Evolutionary conservation across 345 rosid genomes (phyloP), one percentile per base, ranked within the genome.

Genomic region (Corymbia maculata): DNA sequence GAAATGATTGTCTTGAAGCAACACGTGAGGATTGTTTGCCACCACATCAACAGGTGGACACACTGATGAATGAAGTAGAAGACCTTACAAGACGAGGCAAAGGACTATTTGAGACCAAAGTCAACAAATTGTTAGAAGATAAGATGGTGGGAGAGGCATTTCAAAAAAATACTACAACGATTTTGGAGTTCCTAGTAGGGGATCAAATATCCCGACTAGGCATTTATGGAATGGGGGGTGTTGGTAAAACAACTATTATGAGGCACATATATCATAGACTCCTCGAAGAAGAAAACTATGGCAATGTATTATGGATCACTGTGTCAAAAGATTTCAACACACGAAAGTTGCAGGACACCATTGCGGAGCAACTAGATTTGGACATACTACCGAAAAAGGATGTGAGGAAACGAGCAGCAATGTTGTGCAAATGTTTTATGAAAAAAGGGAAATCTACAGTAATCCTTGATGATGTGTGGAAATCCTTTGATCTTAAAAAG

Each of bases 341-440:
- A 16, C 0, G 55, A 42, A 44, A 4, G n/a, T 51, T 86, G 32
- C 70, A 86, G 24, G 61, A 53, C 1, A 1, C 30, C 45, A 30
- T 86, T 55, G 5, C 28, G 28, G 17, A 32, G 7, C 51, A 24
- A 9, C 1, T 57, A 22, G 28, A 6, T 22, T 9, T 4, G 6
- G 0, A 14, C 66, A 59, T 9, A 0, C n/a, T 0, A 10, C n/a
- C 24, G 9, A n/a, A 24, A 59, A 59, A 59, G 0, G 66, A 59
- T 59, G 66, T 24, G n/a, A 59, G 66, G 66, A 59, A 1, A 59
- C 66, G n/a, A 24, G 66, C 66, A 24, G n/a, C 30, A 24, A 59
- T 24, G 0, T 59, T 59, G n/a, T 5, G 0, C 1, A 0, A 24
- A 9, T 59, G 66, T 59, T 24, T 59, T 4, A 36, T 1, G 3